phyloP scores from a whole-genome alignment of 768 basidiomycete genomes.

The Cyclocybe cylindracea region DNA sequence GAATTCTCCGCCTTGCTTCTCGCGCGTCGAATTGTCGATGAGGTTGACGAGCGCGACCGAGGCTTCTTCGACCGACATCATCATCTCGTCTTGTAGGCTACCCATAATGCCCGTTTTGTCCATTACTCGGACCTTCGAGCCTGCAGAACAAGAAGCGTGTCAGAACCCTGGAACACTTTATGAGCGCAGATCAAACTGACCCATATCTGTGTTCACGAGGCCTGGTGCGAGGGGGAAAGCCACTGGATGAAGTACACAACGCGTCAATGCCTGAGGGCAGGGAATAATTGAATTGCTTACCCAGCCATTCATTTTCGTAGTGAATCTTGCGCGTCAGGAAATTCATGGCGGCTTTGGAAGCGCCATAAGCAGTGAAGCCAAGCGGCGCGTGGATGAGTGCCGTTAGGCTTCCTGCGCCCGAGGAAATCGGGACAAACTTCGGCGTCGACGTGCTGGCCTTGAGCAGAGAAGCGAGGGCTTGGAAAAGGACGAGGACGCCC shows the following conservation, averaged over 20 bases:
- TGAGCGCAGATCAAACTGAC: neutral
- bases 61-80: neutral
- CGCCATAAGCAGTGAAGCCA: neutral
- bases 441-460: neutral
- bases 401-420: conserved; percentile 1
- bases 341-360: neutral
- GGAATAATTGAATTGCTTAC: neutral
- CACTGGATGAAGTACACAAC: neutral
- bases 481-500: neutral
- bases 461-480: neutral
- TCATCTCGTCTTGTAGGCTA: neutral
- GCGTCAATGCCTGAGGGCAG: no score
- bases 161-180: neutral
- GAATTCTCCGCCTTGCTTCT: neutral
- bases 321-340: neutral
- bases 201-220: neutral
- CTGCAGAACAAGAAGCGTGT: neutral
- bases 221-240: neutral
- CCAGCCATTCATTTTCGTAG: neutral
- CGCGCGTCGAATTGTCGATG: neutral
- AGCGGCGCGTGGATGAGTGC: neutral
- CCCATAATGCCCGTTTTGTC: neutral
- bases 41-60: neutral
- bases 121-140: neutral
- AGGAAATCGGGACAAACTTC: neutral